phyloP scores from a whole-genome alignment of 805 yeast species.

The Pichia phayaonensis region DNA sequence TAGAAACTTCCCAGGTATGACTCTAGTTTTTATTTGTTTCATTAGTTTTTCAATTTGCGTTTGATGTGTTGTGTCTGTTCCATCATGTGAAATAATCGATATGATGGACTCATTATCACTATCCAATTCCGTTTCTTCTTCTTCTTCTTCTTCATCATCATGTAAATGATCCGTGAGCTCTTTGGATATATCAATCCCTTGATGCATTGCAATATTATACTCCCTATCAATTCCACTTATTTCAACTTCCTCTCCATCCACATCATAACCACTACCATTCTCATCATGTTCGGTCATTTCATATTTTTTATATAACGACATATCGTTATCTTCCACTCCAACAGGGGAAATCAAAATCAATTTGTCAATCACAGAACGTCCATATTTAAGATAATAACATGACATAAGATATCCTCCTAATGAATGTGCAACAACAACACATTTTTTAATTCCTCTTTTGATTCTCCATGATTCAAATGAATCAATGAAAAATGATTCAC shows the following conservation, averaged over 20 bases:
- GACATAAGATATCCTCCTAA: slow-evolving; percentile 70
- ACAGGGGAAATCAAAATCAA: slow-evolving; percentile 65
- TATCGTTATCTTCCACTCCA: slow-evolving; percentile 63
- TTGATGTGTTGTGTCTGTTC: neutral
- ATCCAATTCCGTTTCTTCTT: too few relatives aligned
- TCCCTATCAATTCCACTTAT: slow-evolving; percentile 3
- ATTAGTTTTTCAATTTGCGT: slow-evolving; percentile 3
- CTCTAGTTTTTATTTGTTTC: slow-evolving; percentile 25
- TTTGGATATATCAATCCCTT: slow-evolving; percentile 27
- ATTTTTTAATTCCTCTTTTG: slow-evolving; percentile 37
- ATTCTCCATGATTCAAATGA: slow-evolving; percentile 61
- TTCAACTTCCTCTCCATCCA: neutral
- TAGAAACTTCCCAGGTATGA: slow-evolving; percentile 30
- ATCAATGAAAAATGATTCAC: slow-evolving; percentile 53
- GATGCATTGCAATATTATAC: slow-evolving; percentile 15
- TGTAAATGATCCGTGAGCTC: slow-evolving; percentile 23
- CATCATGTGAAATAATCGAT: slow-evolving; percentile 7
- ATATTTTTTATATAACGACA: slow-evolving; percentile 28
- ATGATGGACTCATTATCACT: slow-evolving; percentile 2
- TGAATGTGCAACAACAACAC: slow-evolving; percentile 70
- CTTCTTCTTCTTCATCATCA: too few relatives aligned
- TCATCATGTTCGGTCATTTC: neutral
- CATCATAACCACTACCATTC: neutral
- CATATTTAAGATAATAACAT: slow-evolving; percentile 55
- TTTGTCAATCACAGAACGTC: slow-evolving; percentile 41